A percentile compares a stretch with the other conserved stretches of the same genome.
phyloP scores from a whole-genome alignment of 176 grass and related monocot species.

The Pontederia crassipes region DNA sequence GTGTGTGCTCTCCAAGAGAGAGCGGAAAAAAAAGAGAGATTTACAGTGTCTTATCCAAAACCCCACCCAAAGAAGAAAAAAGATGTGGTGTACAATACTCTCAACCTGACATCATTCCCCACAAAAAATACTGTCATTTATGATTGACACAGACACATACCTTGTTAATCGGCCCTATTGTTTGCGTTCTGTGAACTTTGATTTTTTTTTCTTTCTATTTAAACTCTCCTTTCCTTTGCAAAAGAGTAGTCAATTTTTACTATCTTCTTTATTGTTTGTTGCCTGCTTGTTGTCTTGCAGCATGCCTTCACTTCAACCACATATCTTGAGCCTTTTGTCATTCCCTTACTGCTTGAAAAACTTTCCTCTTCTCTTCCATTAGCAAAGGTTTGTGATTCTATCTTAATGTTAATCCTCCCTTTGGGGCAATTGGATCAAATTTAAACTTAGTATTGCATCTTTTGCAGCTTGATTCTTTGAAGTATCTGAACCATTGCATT shows the following conservation, averaged over 20 bases:
- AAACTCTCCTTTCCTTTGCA: not conserved
- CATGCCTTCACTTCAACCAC: slow-evolving; percentile 64
- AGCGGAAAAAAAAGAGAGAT: too few relatives aligned
- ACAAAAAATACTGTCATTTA: too few relatives aligned
- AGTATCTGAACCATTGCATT: slow-evolving; percentile 81
- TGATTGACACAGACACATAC: too few relatives aligned
- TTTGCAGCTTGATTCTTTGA: slow-evolving; percentile 90
- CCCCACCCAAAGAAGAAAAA: too few relatives aligned
- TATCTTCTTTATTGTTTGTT: slow-evolving; percentile 14
- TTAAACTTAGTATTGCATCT: slow-evolving; percentile 14
- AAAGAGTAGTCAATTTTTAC: not conserved
- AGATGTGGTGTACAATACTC: too few relatives aligned
- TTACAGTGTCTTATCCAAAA: too few relatives aligned
- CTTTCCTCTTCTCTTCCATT: slow-evolving; percentile 76
- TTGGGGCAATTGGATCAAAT: not conserved
- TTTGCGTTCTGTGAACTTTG: too few relatives aligned
- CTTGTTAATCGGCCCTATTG: too few relatives aligned
- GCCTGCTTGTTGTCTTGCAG: slow-evolving; percentile 47
- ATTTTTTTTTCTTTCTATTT: not conserved
- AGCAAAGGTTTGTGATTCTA: slow-evolving; percentile 59
- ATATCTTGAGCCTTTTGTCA: slow-evolving; percentile 61
- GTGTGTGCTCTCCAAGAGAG: too few relatives aligned
- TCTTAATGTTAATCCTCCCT: not conserved
- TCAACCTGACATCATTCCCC: too few relatives aligned
- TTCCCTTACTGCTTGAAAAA: slow-evolving; percentile 92